Base-by-base conservation (phyloP, 192 early-diverging fungal genomes). In the Coemansia sp. region DNA sequence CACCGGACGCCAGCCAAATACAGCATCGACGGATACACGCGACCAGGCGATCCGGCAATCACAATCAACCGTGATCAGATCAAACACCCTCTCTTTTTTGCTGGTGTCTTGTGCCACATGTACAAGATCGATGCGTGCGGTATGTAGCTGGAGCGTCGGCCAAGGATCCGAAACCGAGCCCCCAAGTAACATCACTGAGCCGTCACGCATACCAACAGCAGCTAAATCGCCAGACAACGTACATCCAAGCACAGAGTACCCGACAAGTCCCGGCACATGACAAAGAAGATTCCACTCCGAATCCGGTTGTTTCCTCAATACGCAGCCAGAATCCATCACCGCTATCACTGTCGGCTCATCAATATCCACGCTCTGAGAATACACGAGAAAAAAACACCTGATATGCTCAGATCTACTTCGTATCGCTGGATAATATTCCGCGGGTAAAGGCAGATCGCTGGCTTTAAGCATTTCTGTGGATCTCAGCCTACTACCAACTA, bases 311-410 rank as follows among this genome's bases (percentile, higher is more conserved):
- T 51, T 49, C 1, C n/a, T 51, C 29, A 82, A 25, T 3, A 82
- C 25, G 28, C 74, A 72, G 28, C 87, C 87, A 6, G 77, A 67
- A 48, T 85, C 73, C 16, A 85, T 85, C 8, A 73, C 68, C 8
- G 74, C 49, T 0, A 87, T 50, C 22, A 71, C 58, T 0, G 56
- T 22, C 25, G 50, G 4, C 48, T 18, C 20, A 18, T 22, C 50
- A 52, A 22, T 50, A n/a, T 63, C 51, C 36, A 1, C 5, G 18
- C 17, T 16, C 7, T 12, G 2, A 25, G 34, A 3, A 60, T 72
- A 54, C 48, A 54, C 57, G 16, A 76, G 31, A 0, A 84, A 20
- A 76, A 87, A 87, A 20, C 80, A 84, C 30, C 86, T 79, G 48
- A 81, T 64, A 38, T 60, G 64, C 54, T 86, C 87, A 16, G 50